Percentiles rank a stretch among this genome's conserved stretches.
phyloP scores from a whole-genome alignment of 1,284 basidiomycete genomes.

The Trichosporon asahii region DNA sequence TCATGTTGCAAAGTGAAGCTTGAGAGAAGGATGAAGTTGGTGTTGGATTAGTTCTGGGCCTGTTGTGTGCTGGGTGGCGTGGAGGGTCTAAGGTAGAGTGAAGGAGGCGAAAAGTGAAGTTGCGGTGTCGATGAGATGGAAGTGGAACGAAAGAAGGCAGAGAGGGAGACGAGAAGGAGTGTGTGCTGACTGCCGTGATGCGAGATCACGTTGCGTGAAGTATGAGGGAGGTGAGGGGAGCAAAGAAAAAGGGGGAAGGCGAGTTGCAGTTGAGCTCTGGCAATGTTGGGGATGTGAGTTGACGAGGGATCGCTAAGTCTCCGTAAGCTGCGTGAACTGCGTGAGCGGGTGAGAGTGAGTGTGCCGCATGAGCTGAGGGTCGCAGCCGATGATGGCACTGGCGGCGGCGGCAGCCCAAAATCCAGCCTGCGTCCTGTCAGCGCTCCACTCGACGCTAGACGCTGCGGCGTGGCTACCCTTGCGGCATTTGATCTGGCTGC shows the following conservation, averaged over 20 bases:
- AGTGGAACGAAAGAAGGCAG: background rate
- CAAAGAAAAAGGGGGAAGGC: constrained; percentile 5
- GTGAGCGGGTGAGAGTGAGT: background rate
- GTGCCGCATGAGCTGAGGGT: background rate
- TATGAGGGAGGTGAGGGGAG: background rate
- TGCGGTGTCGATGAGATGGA: background rate
- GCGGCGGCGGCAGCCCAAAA: background rate
- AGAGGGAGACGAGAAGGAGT: background rate
- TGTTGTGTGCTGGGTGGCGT: background rate
- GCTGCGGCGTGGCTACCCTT: background rate
- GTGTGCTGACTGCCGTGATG: background rate
- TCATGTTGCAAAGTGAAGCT: background rate
- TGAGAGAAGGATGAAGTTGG: background rate
- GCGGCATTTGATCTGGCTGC: background rate
- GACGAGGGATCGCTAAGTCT: background rate
- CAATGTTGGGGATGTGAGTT: background rate
- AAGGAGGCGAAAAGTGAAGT: background rate
- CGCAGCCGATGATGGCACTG: background rate
- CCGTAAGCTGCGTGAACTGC: background rate
- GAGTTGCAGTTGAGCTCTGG: background rate
- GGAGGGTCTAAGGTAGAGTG: background rate
- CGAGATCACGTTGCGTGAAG: background rate
- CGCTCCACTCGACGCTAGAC: background rate
- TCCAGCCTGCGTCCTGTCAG: background rate
- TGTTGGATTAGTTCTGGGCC: background rate